Evolutionary conservation across 352 stramenopile species (phyloP), one percentile per base, ranked within the genome.

Genomic region (Phytophthora macrochlamydospora): DNA sequence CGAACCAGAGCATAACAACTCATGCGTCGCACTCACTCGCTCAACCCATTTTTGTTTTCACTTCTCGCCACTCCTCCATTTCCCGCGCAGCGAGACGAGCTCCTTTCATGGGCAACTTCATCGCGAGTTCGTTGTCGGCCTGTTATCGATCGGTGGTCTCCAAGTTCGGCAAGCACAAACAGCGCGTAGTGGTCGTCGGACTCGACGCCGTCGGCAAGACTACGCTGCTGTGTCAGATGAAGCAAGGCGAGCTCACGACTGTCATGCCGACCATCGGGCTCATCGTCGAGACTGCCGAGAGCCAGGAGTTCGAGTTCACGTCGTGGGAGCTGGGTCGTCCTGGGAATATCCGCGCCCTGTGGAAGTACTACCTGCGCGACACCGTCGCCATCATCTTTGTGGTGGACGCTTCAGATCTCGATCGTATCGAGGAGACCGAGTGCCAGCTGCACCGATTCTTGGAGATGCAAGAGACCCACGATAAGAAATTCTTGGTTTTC

Each of bases 161-260:
- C 6, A 6, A 11, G 35, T 11, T 40, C 6, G 35, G 35, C 28
- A 31, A 51, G 53, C 48, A 14, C 37, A 38, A 63, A 11, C 55
- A 59, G 7, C 70, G 65, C 59, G 60, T 71, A 42, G 14, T 98
- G 29, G 96, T 98, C 75, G 77, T 95, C 6, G 85, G 87, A 7
- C 79, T 97, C 8, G 94, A 98, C 77, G 92, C 91, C 35, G 95
- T 92, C 38, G 94, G 93, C 75, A 98, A 98, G 79, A 98, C 95
- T 2, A 98, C 95, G 32, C 97, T 98, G 65, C 81, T 98, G 7
- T 88, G 92, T 73, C 71, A 81, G 50, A 68, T 93, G 45, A 87
- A 94, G 67, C 65, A 92, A 4, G 78, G 76, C 18, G 78, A 90
- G 58, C 54, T 69, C 9, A 54, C 90, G 14, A 83, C 75, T 4